Percentiles rank a stretch among this genome's conserved stretches.
These are phyloP conservation scores for Cladobotryum protrusum DNA, from an alignment of 2,329 filamentous ascomycete genomes.

Conservation along the genomic window DNA sequence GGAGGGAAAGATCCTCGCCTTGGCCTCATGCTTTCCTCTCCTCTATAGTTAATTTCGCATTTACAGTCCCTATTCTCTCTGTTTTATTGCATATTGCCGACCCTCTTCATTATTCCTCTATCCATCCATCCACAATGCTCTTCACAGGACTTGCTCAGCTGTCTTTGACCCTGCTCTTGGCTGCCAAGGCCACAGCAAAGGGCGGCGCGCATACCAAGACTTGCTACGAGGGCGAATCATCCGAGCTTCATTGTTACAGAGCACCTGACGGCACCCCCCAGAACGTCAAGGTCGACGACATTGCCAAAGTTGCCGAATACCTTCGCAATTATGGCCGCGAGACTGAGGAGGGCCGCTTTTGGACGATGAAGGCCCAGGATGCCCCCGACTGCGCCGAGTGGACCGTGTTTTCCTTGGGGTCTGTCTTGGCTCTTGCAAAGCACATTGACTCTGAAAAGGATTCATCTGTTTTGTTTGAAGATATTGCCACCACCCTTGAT, in stretches of 20 bases:
- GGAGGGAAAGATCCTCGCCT: no score
- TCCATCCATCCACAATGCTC: no score
- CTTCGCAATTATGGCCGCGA: constrained; percentile 9
- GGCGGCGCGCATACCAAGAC: background rate
- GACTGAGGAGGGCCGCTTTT: constrained; percentile 9
- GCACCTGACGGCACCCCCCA: constrained; percentile 14
- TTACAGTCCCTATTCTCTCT: no score
- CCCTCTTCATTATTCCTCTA: no score
- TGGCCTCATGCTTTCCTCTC: no score
- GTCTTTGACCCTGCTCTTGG: no score
- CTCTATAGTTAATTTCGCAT: no score
- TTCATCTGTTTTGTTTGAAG: constrained; percentile 19
- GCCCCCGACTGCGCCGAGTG: constrained; percentile 20
- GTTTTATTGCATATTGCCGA: no score
- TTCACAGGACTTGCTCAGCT: no score
- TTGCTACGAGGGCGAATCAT: constrained; percentile 4
- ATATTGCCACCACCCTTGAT: constrained; percentile 24
- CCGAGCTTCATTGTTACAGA: constrained; percentile 16
- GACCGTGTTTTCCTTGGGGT: constrained; percentile 12
- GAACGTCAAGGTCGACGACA: constrained; percentile 14
- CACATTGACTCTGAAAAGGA: constrained; percentile 16
- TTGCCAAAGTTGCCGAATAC: constrained; percentile 15
- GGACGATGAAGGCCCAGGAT: constrained; percentile 14
- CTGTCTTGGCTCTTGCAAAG: constrained; percentile 20
- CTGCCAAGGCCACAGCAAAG: no score